Base-by-base conservation (phyloP, 768 basidiomycete species). In the Auricularia sp. region DNA sequence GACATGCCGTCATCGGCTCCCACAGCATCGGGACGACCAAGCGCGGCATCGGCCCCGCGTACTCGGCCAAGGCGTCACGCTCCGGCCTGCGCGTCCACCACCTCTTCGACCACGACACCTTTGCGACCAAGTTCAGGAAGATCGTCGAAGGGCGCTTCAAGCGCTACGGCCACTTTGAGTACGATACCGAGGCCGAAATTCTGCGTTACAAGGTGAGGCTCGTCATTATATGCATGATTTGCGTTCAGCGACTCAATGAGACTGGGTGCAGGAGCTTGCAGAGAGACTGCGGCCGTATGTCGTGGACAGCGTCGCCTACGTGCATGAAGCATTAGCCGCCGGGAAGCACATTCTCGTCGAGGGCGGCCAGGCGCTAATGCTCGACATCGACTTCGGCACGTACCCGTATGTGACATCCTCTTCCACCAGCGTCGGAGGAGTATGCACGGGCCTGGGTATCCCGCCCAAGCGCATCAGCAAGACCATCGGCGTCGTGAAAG, bases 401-500 rank as follows among this genome's bases (percentile, higher is more conserved):
- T 99, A 99, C 75, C 97, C 97, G 1, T 99, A 82, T 75, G 97
- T 99, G 67, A 99, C 97, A 0, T 96, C 94, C 10, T 95, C 93
- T 0, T 87, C 92, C 8, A 98, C 97, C 8, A 81, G 87, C 37
- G 89, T 98, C 65, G 97, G 97, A 36, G 97, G 97, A 62, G 94
- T 98, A 42, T 94, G 92, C 78, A 98, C 95, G 16, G 97, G 97
- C 39, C 85, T 99, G n/a, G 97, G 94, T 62, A 88, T 99, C 61
- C 96, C 97, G 2, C 94, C 97, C 5, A 88, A 88, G 77, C 77
- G 83, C 68, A 87, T 99, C 68, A 91, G 90, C n/a, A 84, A 85
- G 61, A 81, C 87, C 33, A 89, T 95, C 69, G 97, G 97, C 58
- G 97, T 99, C 66, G 81, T 98, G 73, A 99, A 98, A 76, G 97